Conservation (phyloP, 108 stramenopile species). For the Schizochytrium sp. region DNA sequence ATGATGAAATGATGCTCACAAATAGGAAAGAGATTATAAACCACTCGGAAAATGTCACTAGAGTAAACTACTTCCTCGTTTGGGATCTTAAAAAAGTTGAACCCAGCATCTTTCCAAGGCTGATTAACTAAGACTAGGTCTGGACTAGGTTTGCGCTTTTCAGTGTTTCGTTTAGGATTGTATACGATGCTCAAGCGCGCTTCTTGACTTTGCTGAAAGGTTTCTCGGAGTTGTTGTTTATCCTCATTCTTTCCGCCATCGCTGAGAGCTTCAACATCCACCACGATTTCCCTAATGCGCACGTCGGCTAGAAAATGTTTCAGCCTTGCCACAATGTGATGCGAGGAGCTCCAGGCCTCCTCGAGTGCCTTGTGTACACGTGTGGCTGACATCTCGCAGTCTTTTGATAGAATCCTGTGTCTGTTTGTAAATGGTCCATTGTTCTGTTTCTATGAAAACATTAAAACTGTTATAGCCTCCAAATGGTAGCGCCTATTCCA, state of each 20-base stretch:
- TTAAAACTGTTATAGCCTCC: no score
- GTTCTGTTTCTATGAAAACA: no score
- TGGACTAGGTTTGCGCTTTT: not conserved
- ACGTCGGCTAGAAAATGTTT: slow-evolving; percentile 4
- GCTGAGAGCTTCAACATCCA: not conserved
- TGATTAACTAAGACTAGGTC: not conserved
- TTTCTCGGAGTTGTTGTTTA: no score
- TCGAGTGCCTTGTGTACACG: no score
- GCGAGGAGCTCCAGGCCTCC: not conserved
- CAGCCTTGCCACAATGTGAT: not conserved
- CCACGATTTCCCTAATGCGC: not conserved
- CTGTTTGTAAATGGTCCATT: no score
- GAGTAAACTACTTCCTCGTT: not conserved
- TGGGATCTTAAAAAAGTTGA: slow-evolving; percentile 21
- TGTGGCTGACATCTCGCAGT: no score
- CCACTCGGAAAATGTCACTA: not conserved
- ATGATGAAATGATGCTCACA: not conserved
- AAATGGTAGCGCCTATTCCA: no score
- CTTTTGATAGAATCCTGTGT: no score
- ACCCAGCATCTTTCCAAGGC: not conserved
- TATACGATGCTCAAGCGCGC: not conserved
- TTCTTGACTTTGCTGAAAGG: not conserved
- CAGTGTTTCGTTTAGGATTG: slow-evolving; percentile 13
- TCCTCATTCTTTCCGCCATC: not conserved
- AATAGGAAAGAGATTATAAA: not conserved